Conservation (phyloP, 106 monocot genomes). For the Allium fistulosum region DNA sequence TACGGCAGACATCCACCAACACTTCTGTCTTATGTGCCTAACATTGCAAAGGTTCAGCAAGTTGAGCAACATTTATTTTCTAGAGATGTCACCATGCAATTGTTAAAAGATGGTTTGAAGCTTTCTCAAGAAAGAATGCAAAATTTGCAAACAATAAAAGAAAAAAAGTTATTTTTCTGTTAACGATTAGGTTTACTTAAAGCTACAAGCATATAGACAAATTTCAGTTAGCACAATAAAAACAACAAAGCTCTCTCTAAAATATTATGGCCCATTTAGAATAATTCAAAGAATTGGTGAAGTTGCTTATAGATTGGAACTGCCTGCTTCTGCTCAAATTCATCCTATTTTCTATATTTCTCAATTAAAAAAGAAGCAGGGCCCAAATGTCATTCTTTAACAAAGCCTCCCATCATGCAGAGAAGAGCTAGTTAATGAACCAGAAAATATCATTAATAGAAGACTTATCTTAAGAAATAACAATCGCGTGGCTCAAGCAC, state of each 20-base stretch:
- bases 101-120: not conserved
- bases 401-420: not conserved
- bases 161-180: not conserved
- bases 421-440: not conserved
- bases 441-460: not conserved
- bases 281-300: not conserved
- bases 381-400: not conserved
- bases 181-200: not conserved
- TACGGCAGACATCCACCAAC: not conserved
- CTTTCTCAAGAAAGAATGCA: not conserved
- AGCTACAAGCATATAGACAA: not conserved
- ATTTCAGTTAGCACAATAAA: not conserved
- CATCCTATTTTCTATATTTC: not conserved
- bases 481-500: not conserved
- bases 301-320: not conserved
- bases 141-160: not conserved
- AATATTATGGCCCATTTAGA: not conserved
- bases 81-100: not conserved
- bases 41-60: not conserved
- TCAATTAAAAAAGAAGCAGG: not conserved
- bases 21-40: not conserved
- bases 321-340: not conserved
- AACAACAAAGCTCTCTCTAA: not conserved
- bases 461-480: not conserved
- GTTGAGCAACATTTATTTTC: not conserved